Evolutionary conservation across 257 asterid species (phyloP).

Genomic region (Eucommia ulmoides): DNA sequence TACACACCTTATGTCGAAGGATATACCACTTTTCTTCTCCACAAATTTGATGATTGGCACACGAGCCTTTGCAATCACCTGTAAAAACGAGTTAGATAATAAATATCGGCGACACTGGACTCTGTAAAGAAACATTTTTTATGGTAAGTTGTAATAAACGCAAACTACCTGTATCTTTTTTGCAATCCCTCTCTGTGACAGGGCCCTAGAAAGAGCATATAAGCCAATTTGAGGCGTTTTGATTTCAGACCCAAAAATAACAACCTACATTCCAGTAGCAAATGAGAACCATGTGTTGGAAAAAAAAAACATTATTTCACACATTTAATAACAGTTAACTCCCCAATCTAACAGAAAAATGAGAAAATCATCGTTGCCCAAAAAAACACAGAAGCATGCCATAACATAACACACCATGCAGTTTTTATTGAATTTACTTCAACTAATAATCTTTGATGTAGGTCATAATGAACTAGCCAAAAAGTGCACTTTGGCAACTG

Average conservation of each 20-base stretch:
- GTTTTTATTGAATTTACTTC: too few species aligned
- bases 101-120: not conserved
- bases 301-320: too few species aligned
- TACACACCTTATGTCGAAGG: conserved; percentile 87
- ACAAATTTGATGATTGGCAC: conserved; percentile 90
- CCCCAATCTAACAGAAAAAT: too few species aligned
- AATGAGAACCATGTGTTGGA: too few species aligned
- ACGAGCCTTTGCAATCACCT: conserved; percentile 97
- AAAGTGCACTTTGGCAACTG: too few species aligned
- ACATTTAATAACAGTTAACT: too few species aligned
- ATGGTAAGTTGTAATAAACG: conserved; percentile 4
- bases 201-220: conserved; percentile 81
- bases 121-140: not conserved
- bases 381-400: too few species aligned
- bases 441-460: too few species aligned
- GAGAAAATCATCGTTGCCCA: too few species aligned
- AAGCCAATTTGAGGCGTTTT: conserved; percentile 70
- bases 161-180: conserved; percentile 75
- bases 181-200: conserved; percentile 77
- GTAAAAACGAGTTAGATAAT: not conserved
- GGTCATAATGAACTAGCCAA: too few species aligned
- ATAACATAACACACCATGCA: too few species aligned
- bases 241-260: conserved; percentile 67
- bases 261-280: conserved; percentile 41
- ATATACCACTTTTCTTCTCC: conserved; percentile 75